Base-by-base conservation (phyloP, 768 basidiomycete genomes). In the Fomitopsis pulvina region DNA sequence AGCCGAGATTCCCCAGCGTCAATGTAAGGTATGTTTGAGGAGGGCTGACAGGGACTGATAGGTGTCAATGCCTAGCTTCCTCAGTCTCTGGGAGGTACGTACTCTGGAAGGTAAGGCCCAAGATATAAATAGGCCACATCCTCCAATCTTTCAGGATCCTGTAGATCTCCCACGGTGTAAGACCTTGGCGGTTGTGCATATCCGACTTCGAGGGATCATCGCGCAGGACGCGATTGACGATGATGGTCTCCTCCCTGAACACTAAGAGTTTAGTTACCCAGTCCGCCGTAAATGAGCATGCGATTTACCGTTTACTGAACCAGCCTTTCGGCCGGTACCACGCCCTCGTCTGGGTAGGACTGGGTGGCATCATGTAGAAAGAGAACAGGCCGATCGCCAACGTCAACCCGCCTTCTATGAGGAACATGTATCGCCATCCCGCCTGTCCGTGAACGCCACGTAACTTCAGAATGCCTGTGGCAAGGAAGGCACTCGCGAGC, bases 121-220 rank as follows among this genome's bases (percentile, higher is more conserved):
- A 69, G 22, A 71, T 63, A 55, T 86, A 86, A 28, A 86, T 52
- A 0, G 84, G 83, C 83, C 83, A 85, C 56, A 85, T 63, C 45
- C 75, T 68, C 74, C 77, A 85, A 57, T 86, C 83, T 18, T 64
- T 66, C 20, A 83, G 51, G 12, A 79, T 74, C 22, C 69, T 58
- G 62, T 68, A 77, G 25, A 85, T 73, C 67, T 74, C 76, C 52
- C 57, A 62, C 7, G 71, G 41, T 3, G 68, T 67, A 4, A 86
- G 66, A 12, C 80, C 83, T 65, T 87, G 67, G n/a, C 83, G 75
- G 55, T 87, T 85, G 65, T 85, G 81, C 83, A 85, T 83, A 55
- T 76, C 72, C 11, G 76, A 79, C 59, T 83, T 84, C 5, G 78
- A 68, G 4, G 83, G 82, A 56, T 86, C 82, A 58, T 83, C 82